Evolutionary conservation across 2,329 filamentous ascomycete species (phyloP).

Genomic region (Aspergillus cejpii): DNA sequence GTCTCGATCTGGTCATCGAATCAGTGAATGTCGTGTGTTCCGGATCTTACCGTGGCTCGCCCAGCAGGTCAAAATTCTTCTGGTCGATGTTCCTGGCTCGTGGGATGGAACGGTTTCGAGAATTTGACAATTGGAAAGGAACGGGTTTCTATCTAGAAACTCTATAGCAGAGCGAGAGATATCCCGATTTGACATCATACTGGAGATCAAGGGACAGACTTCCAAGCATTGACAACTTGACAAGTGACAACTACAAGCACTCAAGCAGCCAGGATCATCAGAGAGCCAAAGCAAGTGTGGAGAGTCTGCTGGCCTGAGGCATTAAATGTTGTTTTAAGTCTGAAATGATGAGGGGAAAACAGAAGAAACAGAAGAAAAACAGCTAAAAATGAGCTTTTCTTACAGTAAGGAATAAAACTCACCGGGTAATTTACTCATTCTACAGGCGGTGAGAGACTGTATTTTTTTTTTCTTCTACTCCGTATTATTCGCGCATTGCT

Average conservation of each 20-base stretch:
- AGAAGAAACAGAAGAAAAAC: too few relatives aligned
- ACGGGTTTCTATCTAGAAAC: too few relatives aligned
- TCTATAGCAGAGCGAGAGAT: too few relatives aligned
- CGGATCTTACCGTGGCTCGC: background rate
- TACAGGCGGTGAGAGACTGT: conserved; percentile 8
- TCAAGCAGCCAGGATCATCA: background rate
- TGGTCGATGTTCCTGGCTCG: background rate
- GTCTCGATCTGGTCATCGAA: background rate
- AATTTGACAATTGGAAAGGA: too few relatives aligned
- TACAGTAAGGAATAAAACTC: conserved; percentile 1
- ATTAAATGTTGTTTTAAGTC: background rate
- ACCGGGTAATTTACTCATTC: conserved; percentile 8
- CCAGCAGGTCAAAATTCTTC: background rate
- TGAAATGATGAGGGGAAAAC: too few relatives aligned
- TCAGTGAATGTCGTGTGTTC: background rate
- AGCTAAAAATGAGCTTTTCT: too few relatives aligned
- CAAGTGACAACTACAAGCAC: too few relatives aligned
- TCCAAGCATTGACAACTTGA: too few relatives aligned
- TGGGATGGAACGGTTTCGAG: background rate
- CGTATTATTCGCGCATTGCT: conserved; percentile 2
- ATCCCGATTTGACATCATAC: background rate
- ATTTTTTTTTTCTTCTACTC: background rate
- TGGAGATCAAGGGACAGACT: background rate
- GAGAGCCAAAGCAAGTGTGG: conserved; percentile 1
- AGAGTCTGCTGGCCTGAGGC: background rate